phyloP scores from a whole-genome alignment of 441 rosid species.

The Gossypium schwendimanii region DNA sequence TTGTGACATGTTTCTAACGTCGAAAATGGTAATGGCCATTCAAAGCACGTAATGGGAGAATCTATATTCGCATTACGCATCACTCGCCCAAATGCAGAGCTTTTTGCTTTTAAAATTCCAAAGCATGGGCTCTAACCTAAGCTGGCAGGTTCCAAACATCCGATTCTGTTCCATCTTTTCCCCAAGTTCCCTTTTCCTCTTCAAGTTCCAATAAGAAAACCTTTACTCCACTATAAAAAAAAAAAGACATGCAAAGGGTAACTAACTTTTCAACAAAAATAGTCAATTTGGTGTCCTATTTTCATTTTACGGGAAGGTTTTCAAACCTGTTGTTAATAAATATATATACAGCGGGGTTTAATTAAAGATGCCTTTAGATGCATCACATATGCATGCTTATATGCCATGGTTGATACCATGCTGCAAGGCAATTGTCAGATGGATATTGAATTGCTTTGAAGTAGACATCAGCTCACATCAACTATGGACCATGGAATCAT shows the following conservation, averaged over 20 bases:
- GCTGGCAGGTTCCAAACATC: neutral
- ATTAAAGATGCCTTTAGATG: neutral
- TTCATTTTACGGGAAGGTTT: neutral
- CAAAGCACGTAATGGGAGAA: neutral
- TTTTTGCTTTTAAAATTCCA: conserved; percentile 8
- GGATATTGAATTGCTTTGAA: neutral
- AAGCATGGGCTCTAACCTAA: neutral
- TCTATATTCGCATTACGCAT: neutral
- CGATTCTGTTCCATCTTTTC: conserved; percentile 4
- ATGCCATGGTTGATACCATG: neutral
- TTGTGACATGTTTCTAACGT: conserved; percentile 5
- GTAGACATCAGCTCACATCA: neutral
- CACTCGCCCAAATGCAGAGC: neutral
- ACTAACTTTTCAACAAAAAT: neutral
- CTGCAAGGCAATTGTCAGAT: conserved; percentile 1
- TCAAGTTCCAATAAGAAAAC: neutral
- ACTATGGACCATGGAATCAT: neutral
- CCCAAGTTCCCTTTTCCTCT: neutral
- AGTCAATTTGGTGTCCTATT: neutral
- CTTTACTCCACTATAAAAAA: neutral
- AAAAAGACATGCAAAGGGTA: neutral
- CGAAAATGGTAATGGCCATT: neutral
- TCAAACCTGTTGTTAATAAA: neutral
- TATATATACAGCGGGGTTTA: neutral
- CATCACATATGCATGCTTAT: neutral